Conservation (phyloP, 2,329 filamentous ascomycete genomes). For the Xylaria sp. region DNA sequence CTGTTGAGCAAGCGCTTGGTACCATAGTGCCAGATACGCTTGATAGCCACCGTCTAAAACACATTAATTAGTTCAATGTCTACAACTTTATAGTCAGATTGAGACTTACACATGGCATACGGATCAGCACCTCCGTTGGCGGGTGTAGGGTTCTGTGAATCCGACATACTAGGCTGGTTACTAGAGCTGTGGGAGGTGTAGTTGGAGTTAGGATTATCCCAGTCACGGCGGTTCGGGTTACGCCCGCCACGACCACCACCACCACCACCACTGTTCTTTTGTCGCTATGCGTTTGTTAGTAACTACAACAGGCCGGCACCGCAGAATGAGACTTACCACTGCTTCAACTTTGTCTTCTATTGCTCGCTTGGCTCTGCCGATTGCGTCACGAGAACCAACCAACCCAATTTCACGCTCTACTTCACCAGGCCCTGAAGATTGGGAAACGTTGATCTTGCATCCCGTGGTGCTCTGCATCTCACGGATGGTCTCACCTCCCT, state of each 20-base stretch:
- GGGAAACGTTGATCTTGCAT: constrained; percentile 95
- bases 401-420: constrained; percentile 87
- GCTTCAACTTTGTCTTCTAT: constrained; percentile 94
- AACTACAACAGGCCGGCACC: not conserved
- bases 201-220: constrained; percentile 64
- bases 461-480: constrained; percentile 89
- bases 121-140: constrained; percentile 69
- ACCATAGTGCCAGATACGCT: constrained; percentile 83
- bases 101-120: constrained; percentile 76
- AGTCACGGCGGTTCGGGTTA: constrained; percentile 60
- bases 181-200: constrained; percentile 62
- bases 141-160: constrained; percentile 53
- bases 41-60: constrained; percentile 79
- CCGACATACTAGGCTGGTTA: constrained; percentile 55
- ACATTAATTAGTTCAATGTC: constrained; percentile 42
- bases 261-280: constrained; percentile 64
- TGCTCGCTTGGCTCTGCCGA: constrained; percentile 81
- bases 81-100: not conserved
- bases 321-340: constrained; percentile 69
- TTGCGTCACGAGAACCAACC: constrained; percentile 80
- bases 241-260: constrained; percentile 55
- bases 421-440: constrained; percentile 80
- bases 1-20: constrained; percentile 72
- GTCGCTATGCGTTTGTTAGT: constrained; percentile 57
- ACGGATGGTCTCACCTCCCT: constrained; percentile 92